Evolutionary conservation across 495 filamentous ascomycete genomes (phyloP), one percentile per base, ranked within the genome.

Genomic region (Sabuloglossum arenarium): DNA sequence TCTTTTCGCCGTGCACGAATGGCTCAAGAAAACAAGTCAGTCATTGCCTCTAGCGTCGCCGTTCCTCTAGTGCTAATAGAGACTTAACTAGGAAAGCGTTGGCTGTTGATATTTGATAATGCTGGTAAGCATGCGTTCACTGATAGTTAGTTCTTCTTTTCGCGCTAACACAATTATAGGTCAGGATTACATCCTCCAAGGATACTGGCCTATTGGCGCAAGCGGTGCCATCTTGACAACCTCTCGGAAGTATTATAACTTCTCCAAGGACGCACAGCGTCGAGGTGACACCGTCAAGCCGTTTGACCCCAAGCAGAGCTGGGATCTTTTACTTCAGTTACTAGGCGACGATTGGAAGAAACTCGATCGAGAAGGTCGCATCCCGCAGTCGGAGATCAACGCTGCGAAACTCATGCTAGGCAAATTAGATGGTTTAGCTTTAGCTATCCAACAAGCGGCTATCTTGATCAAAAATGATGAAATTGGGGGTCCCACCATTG

Each of bases 21-120:
- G 39, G 62, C 50, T 64, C 3, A 58, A 61, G 37, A 49, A 34
- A 30, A 60, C 59, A 29, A 59, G 61, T 59, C 16, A 59, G 56
- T 30, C 50, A 21, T 32, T 1, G 8, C 19, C 39, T n/a, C 12
- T 43, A 1, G 2, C n/a, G 39, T 21, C 19, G 21, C 39, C 3
- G 4, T 10, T 43, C 39, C 21, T 43, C 39, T 3, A 43, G 34
- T 16, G 14, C 34, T 25, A 56, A 32, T 30, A 29, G 23, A 47
- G 24, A 56, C 34, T 30, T 21, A n/a, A 43, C n/a, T 32, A 63
- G 61, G 50, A 0, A 29, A 37, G 23, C 32, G 31, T 14, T 63
- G 61, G 61, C 50, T 63, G 16, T 29, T 61, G 25, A 58, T 63
- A 31, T 63, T 57, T 58, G 61, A 63, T 39, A 63, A 63, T 45